Conservation (phyloP, 2,329 filamentous ascomycete species). For the Ceratocystis eucalypticola region DNA sequence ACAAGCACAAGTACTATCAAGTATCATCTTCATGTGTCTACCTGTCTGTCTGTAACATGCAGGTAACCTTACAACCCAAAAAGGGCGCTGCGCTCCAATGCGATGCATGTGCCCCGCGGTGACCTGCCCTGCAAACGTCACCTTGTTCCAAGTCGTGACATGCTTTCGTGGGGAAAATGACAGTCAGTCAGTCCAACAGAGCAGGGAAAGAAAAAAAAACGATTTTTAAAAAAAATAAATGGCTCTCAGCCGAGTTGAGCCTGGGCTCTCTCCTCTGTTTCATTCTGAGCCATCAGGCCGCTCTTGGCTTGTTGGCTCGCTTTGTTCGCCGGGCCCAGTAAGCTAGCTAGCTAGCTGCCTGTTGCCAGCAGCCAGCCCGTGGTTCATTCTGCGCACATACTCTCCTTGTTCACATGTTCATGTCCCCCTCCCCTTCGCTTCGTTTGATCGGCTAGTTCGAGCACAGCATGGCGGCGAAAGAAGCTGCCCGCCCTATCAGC, state of each 20-base stretch:
- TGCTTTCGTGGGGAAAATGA: background rate
- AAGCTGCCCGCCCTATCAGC: background rate
- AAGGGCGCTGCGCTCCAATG: background rate
- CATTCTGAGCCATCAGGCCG: background rate
- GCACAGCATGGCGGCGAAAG: background rate
- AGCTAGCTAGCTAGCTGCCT: too few relatives aligned
- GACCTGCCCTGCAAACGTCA: background rate
- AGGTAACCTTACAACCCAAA: background rate
- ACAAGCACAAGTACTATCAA: background rate
- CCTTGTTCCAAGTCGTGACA: background rate
- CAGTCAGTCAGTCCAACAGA: background rate
- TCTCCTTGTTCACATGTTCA: background rate
- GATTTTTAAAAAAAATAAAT: background rate
- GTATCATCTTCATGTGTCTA: background rate
- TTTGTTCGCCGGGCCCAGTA: background rate
- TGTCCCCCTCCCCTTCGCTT: background rate
- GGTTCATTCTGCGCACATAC: background rate
- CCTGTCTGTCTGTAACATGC: background rate
- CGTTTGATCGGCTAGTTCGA: slow-evolving; percentile 1
- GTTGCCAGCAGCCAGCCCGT: background rate
- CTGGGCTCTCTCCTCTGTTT: background rate
- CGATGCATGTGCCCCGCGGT: background rate
- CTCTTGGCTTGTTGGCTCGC: background rate
- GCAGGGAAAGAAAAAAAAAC: background rate
- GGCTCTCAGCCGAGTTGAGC: background rate